A percentile compares a stretch with the other conserved stretches of the same genome.
These are phyloP conservation scores for Euclidium syriacum DNA, from an alignment of 345 rosid species.

Conservation along the genomic window DNA sequence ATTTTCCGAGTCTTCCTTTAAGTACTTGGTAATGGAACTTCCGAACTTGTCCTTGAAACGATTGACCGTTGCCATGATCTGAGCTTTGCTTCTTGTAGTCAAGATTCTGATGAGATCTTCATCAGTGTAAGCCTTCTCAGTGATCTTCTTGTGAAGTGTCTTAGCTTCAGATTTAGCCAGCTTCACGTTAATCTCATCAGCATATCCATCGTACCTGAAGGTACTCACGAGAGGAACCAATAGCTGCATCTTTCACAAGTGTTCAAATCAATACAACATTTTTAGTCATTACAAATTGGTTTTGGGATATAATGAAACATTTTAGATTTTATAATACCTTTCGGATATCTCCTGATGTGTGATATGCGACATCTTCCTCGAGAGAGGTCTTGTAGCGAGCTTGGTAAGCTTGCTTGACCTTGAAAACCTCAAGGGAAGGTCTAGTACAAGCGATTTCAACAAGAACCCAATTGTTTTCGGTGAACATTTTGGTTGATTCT, in stretches of 20 bases:
- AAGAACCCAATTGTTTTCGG: slow-evolving; percentile 63
- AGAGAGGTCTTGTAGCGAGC: slow-evolving; percentile 70
- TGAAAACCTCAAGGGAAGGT: slow-evolving; percentile 54
- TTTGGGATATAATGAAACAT: neutral
- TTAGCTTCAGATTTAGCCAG: slow-evolving; percentile 81
- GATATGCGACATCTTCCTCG: slow-evolving; percentile 88
- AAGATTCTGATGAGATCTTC: slow-evolving; percentile 84
- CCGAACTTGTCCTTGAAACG: slow-evolving; percentile 69
- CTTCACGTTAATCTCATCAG: slow-evolving; percentile 57
- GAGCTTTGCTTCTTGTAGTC: slow-evolving; percentile 80
- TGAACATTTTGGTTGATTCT: slow-evolving; percentile 68
- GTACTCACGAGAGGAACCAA: slow-evolving; percentile 76
- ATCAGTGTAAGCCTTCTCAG: slow-evolving; percentile 59
- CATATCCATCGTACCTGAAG: slow-evolving; percentile 64
- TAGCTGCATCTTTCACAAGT: slow-evolving; percentile 42
- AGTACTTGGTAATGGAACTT: slow-evolving; percentile 63
- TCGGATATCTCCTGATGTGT: slow-evolving; percentile 66
- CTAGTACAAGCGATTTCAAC: slow-evolving; percentile 85
- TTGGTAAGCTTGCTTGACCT: slow-evolving; percentile 69
- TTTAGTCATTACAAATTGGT: neutral
- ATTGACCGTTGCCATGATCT: slow-evolving; percentile 68
- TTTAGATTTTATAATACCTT: slow-evolving; percentile 42
- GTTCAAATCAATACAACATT: neutral
- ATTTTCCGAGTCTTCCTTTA: slow-evolving; percentile 61
- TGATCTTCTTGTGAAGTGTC: slow-evolving; percentile 69